Conservation (phyloP, 108 stramenopile species). For the Pseudonitzschia delicatissima region DNA sequence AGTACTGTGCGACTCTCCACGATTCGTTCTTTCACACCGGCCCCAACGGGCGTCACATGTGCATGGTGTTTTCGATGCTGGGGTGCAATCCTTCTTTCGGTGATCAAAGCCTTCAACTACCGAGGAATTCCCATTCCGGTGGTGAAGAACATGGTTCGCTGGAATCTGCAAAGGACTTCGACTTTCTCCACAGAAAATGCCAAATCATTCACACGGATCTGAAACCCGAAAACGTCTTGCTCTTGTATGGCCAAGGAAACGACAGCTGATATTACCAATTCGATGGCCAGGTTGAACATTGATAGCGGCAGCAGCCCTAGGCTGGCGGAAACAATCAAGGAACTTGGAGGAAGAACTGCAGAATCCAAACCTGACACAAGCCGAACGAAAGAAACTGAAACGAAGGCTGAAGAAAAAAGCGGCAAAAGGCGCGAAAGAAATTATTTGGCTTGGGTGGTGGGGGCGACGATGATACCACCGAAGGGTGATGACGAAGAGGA, state of each 20-base stretch:
- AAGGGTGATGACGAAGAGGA: slow-evolving; percentile 43
- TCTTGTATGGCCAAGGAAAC: slow-evolving; percentile 57
- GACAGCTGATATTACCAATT: slow-evolving; percentile 8
- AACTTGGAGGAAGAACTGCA: slow-evolving; percentile 54
- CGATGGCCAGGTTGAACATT: slow-evolving; percentile 17
- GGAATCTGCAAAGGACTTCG: slow-evolving; percentile 90
- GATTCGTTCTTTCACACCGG: slow-evolving; percentile 95
- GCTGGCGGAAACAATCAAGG: slow-evolving; percentile 49
- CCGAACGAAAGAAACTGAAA: slow-evolving; percentile 63
- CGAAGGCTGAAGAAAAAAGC: slow-evolving; percentile 74
- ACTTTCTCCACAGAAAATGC: slow-evolving; percentile 93
- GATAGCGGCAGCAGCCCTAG: slow-evolving; percentile 5
- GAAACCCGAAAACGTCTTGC: slow-evolving; percentile 96
- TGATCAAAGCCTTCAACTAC: slow-evolving; percentile 95
- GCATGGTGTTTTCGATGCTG: slow-evolving; percentile 97
- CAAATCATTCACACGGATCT: slow-evolving; percentile 98
- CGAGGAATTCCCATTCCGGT: slow-evolving; percentile 91
- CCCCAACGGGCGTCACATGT: slow-evolving; percentile 96
- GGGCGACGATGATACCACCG: slow-evolving; percentile 39
- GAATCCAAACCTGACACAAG: slow-evolving; percentile 46
- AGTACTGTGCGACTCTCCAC: slow-evolving; percentile 83
- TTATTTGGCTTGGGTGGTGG: slow-evolving; percentile 28
- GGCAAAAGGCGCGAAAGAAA: slow-evolving; percentile 69
- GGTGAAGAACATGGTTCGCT: slow-evolving; percentile 85
- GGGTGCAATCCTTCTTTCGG: slow-evolving; percentile 93